Percentiles rank a stretch among this genome's conserved stretches.
phyloP scores from a whole-genome alignment of 805 yeast genomes.

The Hanseniaspora lindneri region DNA sequence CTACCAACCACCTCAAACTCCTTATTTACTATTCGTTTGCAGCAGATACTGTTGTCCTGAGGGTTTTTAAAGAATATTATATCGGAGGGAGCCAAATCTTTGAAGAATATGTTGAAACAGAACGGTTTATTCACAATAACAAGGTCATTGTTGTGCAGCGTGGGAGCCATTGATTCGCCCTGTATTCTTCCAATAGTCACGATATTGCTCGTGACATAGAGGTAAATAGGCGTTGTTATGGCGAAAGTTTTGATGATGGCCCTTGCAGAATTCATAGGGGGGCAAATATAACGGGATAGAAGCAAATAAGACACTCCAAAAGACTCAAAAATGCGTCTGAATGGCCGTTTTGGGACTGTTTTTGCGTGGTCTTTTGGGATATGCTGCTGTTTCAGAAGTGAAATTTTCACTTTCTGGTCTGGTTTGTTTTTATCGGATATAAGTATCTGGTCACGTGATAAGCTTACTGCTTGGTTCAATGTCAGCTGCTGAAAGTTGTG shows the following conservation, averaged over 20 bases:
- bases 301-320: too few species aligned
- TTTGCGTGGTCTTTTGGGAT: too few species aligned
- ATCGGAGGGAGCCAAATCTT: neutral
- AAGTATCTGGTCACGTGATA: too few species aligned
- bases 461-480: too few species aligned
- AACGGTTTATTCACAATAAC: neutral
- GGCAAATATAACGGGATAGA: too few species aligned
- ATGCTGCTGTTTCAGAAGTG: too few species aligned
- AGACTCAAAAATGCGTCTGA: too few species aligned
- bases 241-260: neutral
- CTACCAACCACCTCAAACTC: neutral
- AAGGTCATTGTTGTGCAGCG: neutral
- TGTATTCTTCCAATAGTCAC: conserved; percentile 12
- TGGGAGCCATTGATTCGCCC: conserved; percentile 13
- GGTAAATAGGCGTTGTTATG: neutral
- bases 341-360: too few species aligned
- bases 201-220: neutral
- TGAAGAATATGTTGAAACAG: neutral
- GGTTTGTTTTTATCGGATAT: too few species aligned
- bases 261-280: neutral
- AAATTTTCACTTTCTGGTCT: too few species aligned
- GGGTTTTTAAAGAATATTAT: conserved; percentile 13
- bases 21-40: conserved; percentile 5
- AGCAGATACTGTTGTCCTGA: conserved; percentile 4
- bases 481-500: too few species aligned